Conservation (phyloP, 1,139 yeast genomes). For the Hansenula lynferdii region DNA sequence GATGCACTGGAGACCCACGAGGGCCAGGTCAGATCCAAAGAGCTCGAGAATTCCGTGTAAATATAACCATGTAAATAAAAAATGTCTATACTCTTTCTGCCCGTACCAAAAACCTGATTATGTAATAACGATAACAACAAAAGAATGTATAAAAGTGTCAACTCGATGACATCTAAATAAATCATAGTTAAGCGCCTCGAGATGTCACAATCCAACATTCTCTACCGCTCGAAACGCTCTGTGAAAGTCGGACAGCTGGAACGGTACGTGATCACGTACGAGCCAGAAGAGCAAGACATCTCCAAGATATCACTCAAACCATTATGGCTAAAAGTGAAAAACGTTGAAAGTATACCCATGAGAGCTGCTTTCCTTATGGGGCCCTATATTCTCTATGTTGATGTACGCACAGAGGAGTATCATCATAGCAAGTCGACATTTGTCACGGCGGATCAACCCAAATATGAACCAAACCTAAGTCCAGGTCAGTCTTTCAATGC, state of each 20-base stretch:
- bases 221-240: slow-evolving; percentile 34
- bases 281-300: slow-evolving; percentile 28
- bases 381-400: slow-evolving; percentile 85
- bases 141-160: no score
- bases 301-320: slow-evolving; percentile 25
- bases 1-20: slow-evolving; percentile 47
- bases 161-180: no score
- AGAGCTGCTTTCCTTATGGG: slow-evolving; percentile 90
- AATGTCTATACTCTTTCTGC: no score
- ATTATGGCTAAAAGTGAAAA: slow-evolving; percentile 65
- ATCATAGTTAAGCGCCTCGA: no score
- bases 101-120: no score
- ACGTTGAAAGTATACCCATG: slow-evolving; percentile 67
- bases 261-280: slow-evolving; percentile 41
- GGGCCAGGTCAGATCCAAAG: slow-evolving; percentile 38
- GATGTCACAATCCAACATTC: slow-evolving; percentile 17
- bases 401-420: slow-evolving; percentile 64
- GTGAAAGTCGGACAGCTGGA: slow-evolving; percentile 56
- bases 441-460: slow-evolving; percentile 71
- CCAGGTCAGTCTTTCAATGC: slow-evolving; percentile 63
- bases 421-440: slow-evolving; percentile 50
- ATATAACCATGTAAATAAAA: no score
- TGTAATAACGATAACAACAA: no score
- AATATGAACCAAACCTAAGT: slow-evolving; percentile 65
- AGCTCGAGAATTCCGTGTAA: slow-evolving; percentile 27